Percentiles rank a stretch among this genome's conserved stretches.
Conservation (phyloP, 2,329 filamentous ascomycete species). For the Setomelanomma holmii region DNA sequence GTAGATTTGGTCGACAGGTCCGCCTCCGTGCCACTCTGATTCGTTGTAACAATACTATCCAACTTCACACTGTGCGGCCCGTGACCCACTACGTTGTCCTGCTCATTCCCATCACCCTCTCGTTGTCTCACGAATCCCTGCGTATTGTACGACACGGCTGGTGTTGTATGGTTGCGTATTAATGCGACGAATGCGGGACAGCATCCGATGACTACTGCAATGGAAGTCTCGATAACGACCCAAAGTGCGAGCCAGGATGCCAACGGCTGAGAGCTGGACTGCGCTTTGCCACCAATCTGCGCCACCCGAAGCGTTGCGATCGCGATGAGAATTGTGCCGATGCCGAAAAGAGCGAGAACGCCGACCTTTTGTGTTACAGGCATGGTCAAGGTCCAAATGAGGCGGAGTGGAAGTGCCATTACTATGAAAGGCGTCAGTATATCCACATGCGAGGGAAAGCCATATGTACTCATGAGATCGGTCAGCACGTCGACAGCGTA, state of each 20-base stretch:
- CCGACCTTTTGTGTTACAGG: conserved; percentile 20
- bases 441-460: background rate
- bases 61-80: conserved; percentile 1
- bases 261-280: conserved; percentile 24
- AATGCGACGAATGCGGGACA: conserved; percentile 11
- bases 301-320: conserved; percentile 31
- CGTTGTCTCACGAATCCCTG: conserved; percentile 1
- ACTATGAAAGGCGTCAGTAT: conserved; percentile 5
- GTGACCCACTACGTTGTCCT: too few species aligned
- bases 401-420: conserved; percentile 14
- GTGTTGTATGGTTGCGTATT: conserved; percentile 1
- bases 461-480: conserved; percentile 39
- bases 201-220: conserved; percentile 35
- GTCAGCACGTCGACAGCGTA: conserved; percentile 45
- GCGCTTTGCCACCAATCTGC: conserved; percentile 34
- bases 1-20: background rate
- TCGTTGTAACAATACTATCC: background rate
- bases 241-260: conserved; percentile 45
- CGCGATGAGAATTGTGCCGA: conserved; percentile 25
- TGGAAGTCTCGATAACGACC: conserved; percentile 42
- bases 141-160: conserved; percentile 2
- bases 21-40: background rate
- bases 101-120: background rate
- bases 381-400: conserved; percentile 19
- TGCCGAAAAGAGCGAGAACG: conserved; percentile 32